Evolutionary conservation across 371 early-diverging fungal species (phyloP), one percentile per base, ranked within the genome.

Genomic region (Mucor circinelloides): DNA sequence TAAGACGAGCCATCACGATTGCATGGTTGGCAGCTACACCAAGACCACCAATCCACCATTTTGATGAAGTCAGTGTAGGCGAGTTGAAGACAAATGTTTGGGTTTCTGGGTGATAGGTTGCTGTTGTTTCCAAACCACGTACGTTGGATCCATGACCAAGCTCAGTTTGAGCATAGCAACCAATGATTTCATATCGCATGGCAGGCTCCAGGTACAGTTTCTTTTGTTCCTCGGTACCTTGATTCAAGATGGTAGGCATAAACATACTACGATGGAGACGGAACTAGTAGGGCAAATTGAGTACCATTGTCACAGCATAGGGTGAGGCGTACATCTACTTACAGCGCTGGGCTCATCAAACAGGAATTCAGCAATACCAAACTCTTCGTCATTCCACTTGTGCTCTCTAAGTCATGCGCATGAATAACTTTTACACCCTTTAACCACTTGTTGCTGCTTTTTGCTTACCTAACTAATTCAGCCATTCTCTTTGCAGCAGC

Each of bases 11-110:
- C 89, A 90, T 91, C 31, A 95, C 92, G 67, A 90, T 83, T 30
- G 90, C 89, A 70, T 94, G 93, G 7, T 90, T 95, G 1, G 92
- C 92, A 25, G 90, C 87, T 63, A 89, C 89, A 28, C 93, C 94
- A 0, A 91, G 81, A 36, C 95, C 95, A 68, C 96, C 96, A 70
- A 94, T 94, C 96, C 96, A 95, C 94, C 94, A 95, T 74, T 91
- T 93, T 38, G 92, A 84, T 9, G 93, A 65, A 1, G 91, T 87
- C 28, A 94, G 69, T 3, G 83, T 87, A 40, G 95, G 93, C n/a
- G 91, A 88, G 70, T 94, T 88, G 44, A 95, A 80, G 31, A 87
- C 88, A 63, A 89, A 94, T 58, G 90, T 87, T 48, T 90, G 84
- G 4, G 91, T 87, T 67, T 85, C 85, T 10, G 85, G 85, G 25